phyloP scores from a whole-genome alignment of 805 yeast genomes.

The Candida ponderosae region DNA sequence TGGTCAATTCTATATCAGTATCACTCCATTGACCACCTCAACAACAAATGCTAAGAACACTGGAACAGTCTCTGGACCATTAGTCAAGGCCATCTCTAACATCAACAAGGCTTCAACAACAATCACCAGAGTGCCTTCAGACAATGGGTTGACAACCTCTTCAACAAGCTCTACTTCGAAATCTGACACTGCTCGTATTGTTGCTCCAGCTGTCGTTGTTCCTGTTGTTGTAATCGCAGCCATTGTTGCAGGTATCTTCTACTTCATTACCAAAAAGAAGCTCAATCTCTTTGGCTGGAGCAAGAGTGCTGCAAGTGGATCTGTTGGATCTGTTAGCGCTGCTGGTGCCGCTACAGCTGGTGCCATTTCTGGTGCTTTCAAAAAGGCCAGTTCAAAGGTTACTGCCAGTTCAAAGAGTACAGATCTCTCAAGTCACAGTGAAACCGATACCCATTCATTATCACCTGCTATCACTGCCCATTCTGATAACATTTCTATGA shows the following conservation, averaged over 20 bases:
- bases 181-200: slow-evolving; percentile 19
- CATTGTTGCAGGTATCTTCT: slow-evolving; percentile 17
- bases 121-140: slow-evolving; percentile 33
- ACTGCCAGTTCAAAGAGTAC: too few relatives aligned
- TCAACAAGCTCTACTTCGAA: slow-evolving; percentile 3
- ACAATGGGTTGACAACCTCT: slow-evolving; percentile 22
- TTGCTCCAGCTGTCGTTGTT: slow-evolving; percentile 36
- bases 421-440: slow-evolving; percentile 1
- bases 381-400: too few relatives aligned
- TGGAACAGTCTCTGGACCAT: slow-evolving; percentile 33
- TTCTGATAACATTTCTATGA: slow-evolving; percentile 4
- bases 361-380: background rate
- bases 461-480: slow-evolving; percentile 19
- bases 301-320: background rate
- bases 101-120: slow-evolving; percentile 21
- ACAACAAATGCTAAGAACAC: slow-evolving; percentile 26
- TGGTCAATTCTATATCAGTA: slow-evolving; percentile 30
- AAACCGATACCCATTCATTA: slow-evolving; percentile 14
- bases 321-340: background rate
- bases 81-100: slow-evolving; percentile 27
- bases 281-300: slow-evolving; percentile 1
- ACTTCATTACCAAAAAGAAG: slow-evolving; percentile 22
- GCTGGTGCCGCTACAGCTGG: background rate
- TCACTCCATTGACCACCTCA: slow-evolving; percentile 29
- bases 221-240: slow-evolving; percentile 28